Base-by-base conservation (phyloP, 148 eudicot genomes). In the Nepenthes mirabilis region DNA sequence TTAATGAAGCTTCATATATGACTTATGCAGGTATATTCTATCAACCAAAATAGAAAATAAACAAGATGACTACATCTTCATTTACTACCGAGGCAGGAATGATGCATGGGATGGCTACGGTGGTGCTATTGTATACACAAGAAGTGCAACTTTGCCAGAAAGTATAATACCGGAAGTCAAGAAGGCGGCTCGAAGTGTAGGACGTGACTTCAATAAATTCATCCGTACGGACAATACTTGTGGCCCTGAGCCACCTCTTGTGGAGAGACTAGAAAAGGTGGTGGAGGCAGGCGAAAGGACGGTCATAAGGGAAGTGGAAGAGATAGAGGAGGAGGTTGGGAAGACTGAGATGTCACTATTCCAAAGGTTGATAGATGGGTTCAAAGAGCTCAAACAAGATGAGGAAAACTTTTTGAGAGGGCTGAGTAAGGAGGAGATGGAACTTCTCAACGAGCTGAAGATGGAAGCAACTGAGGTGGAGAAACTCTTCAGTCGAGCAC, bases 51-150 rank as follows among this genome's bases (percentile, higher is more conserved):
- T 82, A 57, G 89, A 93, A 71, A 84, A 84, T 73, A 75, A 82
- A 58, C 86, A 87, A 43, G 99, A 93, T 56, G 99, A 93, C 74
- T 93, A 93, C 58, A 23, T 89, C 65, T 89, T 93, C 45, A 91
- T 93, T 4, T 93, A 93, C 72, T 93, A 93, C 50, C 66, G 83
- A 62, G 99, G 99, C 8, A 82, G 82, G 52, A 93, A 93, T 58
- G 99, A 93, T 40, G 99, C 99, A 43, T 93, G 99, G 99, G 97
- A 93, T 71, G 99, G 99, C 23, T 93, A 93, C 52, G 99, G 99
- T 43, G 99, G 99, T 2, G 81, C 99, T 51, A 75, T 93, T 43
- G 48, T 93, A 47, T 93, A 93, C 81, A 93, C 99, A 12, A 81
- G 97, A 77, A 86, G 89, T 70, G 57, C 85, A 65, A 81, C 77